phyloP scores from a whole-genome alignment of 2,329 filamentous ascomycete species.

The Venturia carpophila region DNA sequence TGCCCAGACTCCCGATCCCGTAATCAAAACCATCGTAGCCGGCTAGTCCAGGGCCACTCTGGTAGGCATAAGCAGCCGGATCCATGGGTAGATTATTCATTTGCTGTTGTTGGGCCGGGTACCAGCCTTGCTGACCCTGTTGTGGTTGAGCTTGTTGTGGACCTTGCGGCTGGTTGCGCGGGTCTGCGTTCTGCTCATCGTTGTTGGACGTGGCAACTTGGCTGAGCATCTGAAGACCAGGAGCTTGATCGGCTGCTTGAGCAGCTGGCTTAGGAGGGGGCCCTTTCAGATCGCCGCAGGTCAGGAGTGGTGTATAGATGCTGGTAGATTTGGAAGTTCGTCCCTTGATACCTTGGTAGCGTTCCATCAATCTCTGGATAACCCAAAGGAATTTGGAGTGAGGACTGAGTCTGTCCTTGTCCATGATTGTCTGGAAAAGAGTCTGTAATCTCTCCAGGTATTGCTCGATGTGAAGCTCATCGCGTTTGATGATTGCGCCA shows the following conservation, averaged over 20 bases:
- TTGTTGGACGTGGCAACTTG: constrained; percentile 29
- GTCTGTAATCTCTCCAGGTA: constrained; percentile 40
- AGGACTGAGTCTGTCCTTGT: constrained; percentile 34
- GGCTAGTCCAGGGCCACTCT: not conserved
- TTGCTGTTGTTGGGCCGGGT: constrained; percentile 3
- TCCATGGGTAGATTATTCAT: constrained; percentile 16
- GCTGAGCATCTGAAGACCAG: constrained; percentile 32
- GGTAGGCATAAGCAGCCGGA: constrained; percentile 15
- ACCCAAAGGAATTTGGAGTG: constrained; percentile 43
- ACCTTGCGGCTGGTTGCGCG: not conserved
- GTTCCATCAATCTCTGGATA: constrained; percentile 29
- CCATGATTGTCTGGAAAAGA: constrained; percentile 38
- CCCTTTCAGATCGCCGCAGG: constrained; percentile 4
- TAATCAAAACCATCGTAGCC: constrained; percentile 18
- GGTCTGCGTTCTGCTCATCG: constrained; percentile 8
- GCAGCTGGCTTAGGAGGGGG: constrained; percentile 4
- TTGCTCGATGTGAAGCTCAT: constrained; percentile 40
- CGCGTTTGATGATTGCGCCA: constrained; percentile 41
- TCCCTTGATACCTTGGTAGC: constrained; percentile 18
- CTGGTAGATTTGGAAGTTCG: constrained; percentile 21
- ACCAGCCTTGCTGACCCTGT: constrained; percentile 15
- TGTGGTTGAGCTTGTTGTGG: constrained; percentile 9
- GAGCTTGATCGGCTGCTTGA: constrained; percentile 16
- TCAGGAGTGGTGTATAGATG: constrained; percentile 18
- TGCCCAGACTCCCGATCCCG: constrained; percentile 4